These are phyloP conservation scores for Acer saccharum DNA, from an alignment of 345 rosid genomes.

Conservation along the genomic window DNA sequence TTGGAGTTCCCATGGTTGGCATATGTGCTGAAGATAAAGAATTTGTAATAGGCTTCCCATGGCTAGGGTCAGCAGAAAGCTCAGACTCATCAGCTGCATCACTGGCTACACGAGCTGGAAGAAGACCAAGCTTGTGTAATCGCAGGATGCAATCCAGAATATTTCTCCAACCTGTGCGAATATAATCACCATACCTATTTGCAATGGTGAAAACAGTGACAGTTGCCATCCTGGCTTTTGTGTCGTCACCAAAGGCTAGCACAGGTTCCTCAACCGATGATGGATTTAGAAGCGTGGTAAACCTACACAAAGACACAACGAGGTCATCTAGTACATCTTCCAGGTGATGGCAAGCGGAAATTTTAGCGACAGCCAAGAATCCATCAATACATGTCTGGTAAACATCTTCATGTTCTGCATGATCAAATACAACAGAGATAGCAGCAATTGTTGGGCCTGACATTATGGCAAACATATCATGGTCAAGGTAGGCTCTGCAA, in stretches of 20 bases:
- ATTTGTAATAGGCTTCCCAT: conserved; percentile 78
- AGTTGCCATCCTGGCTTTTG: conserved; percentile 96
- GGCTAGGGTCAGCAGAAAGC: conserved; percentile 74
- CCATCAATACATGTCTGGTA: conserved; percentile 98
- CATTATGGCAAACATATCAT: conserved; percentile 98
- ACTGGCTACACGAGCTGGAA: conserved; percentile 97
- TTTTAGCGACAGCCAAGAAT: conserved; percentile 93
- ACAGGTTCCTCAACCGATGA: conserved; percentile 91
- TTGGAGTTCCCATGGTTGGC: conserved; percentile 85
- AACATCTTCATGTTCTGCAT: conserved; percentile 95
- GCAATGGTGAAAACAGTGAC: conserved; percentile 97
- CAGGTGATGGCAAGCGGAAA: conserved; percentile 97
- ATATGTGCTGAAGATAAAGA: conserved; percentile 76
- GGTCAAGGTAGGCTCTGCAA: conserved; percentile 88
- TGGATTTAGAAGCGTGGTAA: conserved; percentile 91
- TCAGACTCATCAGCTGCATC: conserved; percentile 98
- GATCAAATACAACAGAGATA: conserved; percentile 96
- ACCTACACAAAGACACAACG: conserved; percentile 92
- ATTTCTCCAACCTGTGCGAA: conserved; percentile 97
- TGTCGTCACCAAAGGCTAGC: conserved; percentile 92
- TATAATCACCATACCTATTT: conserved; percentile 91
- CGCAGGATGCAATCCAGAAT: conserved; percentile 93
- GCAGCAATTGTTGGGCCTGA: conserved; percentile 99
- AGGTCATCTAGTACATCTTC: conserved; percentile 98
- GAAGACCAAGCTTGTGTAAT: conserved; percentile 96